phyloP scores from a whole-genome alignment of 176 grass and related monocot genomes.

The Carex littledalei region DNA sequence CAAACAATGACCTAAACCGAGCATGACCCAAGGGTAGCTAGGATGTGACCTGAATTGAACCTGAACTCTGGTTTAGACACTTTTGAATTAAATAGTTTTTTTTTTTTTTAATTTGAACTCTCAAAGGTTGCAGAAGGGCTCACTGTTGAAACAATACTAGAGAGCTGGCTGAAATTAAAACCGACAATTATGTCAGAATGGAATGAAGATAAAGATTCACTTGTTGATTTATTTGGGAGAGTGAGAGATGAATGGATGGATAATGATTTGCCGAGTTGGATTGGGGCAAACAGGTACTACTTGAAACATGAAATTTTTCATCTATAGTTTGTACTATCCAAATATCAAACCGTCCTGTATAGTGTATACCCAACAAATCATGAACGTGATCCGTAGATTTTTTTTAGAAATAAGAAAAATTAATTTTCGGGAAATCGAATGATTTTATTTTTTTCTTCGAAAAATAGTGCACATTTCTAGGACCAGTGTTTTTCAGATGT shows the following conservation, averaged over 20 bases:
- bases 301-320: conserved; percentile 12
- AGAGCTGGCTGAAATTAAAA: conserved; percentile 70
- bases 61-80: conserved; percentile 1
- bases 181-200: conserved; percentile 68
- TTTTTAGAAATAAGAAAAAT: too few relatives aligned
- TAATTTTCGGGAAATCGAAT: too few relatives aligned
- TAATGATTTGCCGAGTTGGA: conserved; percentile 91
- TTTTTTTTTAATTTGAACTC: conserved; percentile 27
- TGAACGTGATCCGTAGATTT: not conserved
- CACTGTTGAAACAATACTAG: conserved; percentile 58
- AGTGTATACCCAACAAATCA: not conserved
- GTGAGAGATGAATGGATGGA: conserved; percentile 93
- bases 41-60: not conserved
- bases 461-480: too few relatives aligned
- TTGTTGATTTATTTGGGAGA: conserved; percentile 74
- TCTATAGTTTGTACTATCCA: not conserved
- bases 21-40: not conserved
- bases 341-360: not conserved
- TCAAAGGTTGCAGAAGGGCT: conserved; percentile 88
- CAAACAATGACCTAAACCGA: not conserved
- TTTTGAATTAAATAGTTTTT: conserved; percentile 11
- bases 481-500: too few relatives aligned
- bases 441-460: too few relatives aligned
- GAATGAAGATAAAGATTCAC: conserved; percentile 68
- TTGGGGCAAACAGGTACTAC: conserved; percentile 70